Base-by-base conservation (phyloP, 768 basidiomycete genomes). In the Cubamyces lactineus region DNA sequence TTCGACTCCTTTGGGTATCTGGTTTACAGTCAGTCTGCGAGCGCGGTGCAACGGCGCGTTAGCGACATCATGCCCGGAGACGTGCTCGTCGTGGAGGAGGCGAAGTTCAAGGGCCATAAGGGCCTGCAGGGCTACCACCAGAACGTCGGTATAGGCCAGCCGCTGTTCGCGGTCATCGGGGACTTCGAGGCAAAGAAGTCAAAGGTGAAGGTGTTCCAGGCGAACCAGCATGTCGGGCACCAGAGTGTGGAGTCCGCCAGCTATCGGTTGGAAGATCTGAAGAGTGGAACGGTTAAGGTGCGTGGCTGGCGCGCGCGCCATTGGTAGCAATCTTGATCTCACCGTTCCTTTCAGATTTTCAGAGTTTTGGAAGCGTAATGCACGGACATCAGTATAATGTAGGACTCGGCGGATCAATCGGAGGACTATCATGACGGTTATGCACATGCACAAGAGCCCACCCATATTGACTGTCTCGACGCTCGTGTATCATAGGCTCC, bases 61-160 rank as follows among this genome's bases (percentile, higher is more conserved):
- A 89, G 87, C 67, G 94, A 96, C 21, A 91, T 94, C 61, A 79
- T 89, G 82, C 90, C 94, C 0, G 95, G 95, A 2, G 95, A 97
- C 73, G 76, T 97, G 11, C 79, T 94, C 49, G 82, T 85, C 62
- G 74, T 96, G 60, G 77, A 80, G 53, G 91, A 94, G 59, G 92
- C 91, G 47, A 87, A 81, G 70, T 82, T 95, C 15, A 94, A 95
- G 68, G 86, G 86, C 2, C 80, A 84, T 70, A 96, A 94, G 72
- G 91, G 89, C 2, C 71, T 97, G 53, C 84, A 88, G 47, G 78
- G 80, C 53, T 96, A 97, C 72, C 80, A 82, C 58, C 86, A 87
- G 74, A 76, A 71, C 15, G 80, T 78, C 9, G 85, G 85, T 3
- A 80, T 78, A 4, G 76, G 75, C 17, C 84, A 86, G 65, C 82